A percentile compares a stretch with the other conserved stretches of the same genome.
Evolutionary conservation across 805 yeast genomes (phyloP).

Genomic region (Candida maltosa): DNA sequence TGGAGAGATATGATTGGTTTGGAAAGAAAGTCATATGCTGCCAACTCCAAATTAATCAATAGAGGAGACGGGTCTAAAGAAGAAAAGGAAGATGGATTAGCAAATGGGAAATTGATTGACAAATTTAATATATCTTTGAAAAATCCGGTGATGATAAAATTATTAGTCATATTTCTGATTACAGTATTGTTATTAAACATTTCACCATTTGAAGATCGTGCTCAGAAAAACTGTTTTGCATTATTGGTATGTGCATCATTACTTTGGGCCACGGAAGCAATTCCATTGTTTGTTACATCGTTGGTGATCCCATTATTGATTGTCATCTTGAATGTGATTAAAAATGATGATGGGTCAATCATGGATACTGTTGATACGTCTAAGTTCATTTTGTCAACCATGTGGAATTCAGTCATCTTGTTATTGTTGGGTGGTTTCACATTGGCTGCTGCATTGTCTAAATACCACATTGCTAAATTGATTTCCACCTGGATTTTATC

Average conservation of each 20-base stretch:
- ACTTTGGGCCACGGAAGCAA: constrained; percentile 93
- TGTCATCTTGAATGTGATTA: constrained; percentile 67
- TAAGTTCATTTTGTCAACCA: constrained; percentile 41
- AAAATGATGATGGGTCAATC: constrained; percentile 46
- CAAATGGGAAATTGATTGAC: constrained; percentile 6
- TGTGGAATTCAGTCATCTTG: constrained; percentile 55
- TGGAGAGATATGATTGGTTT: constrained; percentile 57
- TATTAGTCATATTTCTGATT: constrained; percentile 44
- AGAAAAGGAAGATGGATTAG: constrained; percentile 11
- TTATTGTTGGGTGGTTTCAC: constrained; percentile 53
- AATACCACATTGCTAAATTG: constrained; percentile 49
- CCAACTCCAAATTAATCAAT: constrained; percentile 28
- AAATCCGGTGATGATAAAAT: constrained; percentile 39
- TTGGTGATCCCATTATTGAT: constrained; percentile 77
- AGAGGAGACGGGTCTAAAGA: constrained; percentile 14
- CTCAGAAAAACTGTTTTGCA: constrained; percentile 60
- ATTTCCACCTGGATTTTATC: constrained; percentile 47
- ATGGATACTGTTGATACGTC: constrained; percentile 44
- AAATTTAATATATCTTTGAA: constrained; percentile 22
- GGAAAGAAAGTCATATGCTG: constrained; percentile 83
- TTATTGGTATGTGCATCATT: constrained; percentile 76
- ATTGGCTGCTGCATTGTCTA: constrained; percentile 53
- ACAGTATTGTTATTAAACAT: constrained; percentile 38
- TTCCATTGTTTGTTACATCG: constrained; percentile 89
- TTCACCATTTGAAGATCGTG: constrained; percentile 30